Evolutionary conservation across 1,139 yeast genomes (phyloP).

Genomic region (Komagataea norvegica): DNA sequence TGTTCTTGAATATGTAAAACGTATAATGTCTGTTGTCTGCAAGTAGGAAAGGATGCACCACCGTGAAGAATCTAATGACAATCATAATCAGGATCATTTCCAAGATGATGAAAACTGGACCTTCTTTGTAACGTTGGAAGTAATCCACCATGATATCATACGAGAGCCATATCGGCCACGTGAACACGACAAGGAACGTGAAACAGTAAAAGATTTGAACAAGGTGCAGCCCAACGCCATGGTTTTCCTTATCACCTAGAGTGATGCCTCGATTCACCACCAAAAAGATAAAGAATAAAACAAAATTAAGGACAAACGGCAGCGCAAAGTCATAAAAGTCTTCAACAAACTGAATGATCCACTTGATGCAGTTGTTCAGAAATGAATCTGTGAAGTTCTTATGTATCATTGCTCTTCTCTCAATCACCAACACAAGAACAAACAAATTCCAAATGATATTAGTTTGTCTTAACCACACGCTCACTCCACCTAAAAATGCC

Average conservation of each 20-base stretch:
- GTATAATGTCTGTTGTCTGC: slow-evolving; percentile 95
- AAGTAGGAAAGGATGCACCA: slow-evolving; percentile 82
- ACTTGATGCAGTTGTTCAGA: slow-evolving; percentile 35
- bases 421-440: slow-evolving; percentile 52
- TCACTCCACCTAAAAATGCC: slow-evolving; percentile 48
- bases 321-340: slow-evolving; percentile 31
- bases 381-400: slow-evolving; percentile 33
- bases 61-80: slow-evolving; percentile 56
- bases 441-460: slow-evolving; percentile 83
- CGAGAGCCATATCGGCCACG: slow-evolving; percentile 68
- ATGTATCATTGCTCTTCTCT: slow-evolving; percentile 40
- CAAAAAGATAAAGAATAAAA: slow-evolving; percentile 52
- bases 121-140: slow-evolving; percentile 25
- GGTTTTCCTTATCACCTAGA: slow-evolving; percentile 84
- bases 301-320: slow-evolving; percentile 53
- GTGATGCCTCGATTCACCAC: slow-evolving; percentile 70
- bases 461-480: slow-evolving; percentile 82
- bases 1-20: slow-evolving; percentile 71
- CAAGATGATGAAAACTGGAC: slow-evolving; percentile 27
- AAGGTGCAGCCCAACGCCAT: slow-evolving; percentile 61
- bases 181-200: slow-evolving; percentile 54
- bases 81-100: slow-evolving; percentile 40
- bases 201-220: slow-evolving; percentile 81
- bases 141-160: slow-evolving; percentile 36
- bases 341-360: slow-evolving; percentile 33